Evolutionary conservation across 2,329 filamentous ascomycete genomes (phyloP).

Genomic region (Ophiostoma australiae): DNA sequence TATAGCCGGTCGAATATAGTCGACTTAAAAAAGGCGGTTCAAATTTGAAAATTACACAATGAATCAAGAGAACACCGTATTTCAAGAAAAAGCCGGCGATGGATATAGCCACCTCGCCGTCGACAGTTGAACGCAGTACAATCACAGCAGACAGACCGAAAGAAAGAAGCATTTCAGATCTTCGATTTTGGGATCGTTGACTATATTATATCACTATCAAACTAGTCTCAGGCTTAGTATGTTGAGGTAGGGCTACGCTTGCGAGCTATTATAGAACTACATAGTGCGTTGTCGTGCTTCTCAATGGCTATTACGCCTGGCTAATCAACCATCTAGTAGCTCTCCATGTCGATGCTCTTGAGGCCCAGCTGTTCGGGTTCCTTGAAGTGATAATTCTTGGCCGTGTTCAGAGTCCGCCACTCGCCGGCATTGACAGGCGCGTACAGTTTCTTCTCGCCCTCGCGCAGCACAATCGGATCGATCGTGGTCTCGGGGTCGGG

Average conservation of each 20-base stretch:
- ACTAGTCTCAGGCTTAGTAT: background rate
- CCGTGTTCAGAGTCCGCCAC: conserved; percentile 17
- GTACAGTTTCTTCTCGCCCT: conserved; percentile 10
- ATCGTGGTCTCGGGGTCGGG: conserved; percentile 10
- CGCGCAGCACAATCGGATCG: conserved; percentile 10
- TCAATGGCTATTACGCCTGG: background rate
- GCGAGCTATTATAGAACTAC: background rate
- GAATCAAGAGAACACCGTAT: background rate
- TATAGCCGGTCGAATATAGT: background rate
- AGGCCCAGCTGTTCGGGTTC: conserved; percentile 9
- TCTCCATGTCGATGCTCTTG: conserved; percentile 16
- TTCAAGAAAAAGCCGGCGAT: no score
- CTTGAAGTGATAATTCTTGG: conserved; percentile 16
- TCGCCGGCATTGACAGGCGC: conserved; percentile 7
- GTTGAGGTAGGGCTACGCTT: background rate
- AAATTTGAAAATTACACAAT: background rate
- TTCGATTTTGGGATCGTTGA: background rate
- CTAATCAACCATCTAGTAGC: background rate
- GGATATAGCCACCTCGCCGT: no score
- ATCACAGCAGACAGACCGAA: no score
- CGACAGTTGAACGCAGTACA: no score
- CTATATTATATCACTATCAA: background rate
- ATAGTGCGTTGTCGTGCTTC: background rate
- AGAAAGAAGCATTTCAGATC: background rate
- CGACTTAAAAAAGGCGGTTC: no score